Evolutionary conservation across 1,284 basidiomycete genomes (phyloP), one percentile per base, ranked within the genome.

Genomic region (Ceratobasidium sp.): DNA sequence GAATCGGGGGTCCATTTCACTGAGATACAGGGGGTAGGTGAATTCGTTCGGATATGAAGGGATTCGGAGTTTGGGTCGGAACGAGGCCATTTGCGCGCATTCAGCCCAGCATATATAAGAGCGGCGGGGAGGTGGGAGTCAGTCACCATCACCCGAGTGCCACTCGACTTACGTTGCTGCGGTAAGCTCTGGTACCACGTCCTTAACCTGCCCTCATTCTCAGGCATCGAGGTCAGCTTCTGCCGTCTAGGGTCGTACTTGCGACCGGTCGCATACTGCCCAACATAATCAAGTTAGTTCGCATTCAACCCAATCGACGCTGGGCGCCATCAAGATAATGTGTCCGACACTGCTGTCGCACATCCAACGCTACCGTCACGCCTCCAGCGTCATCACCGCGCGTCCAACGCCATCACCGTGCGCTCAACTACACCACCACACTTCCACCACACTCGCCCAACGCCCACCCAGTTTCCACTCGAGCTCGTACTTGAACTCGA

Each of bases 1-100:
- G 39, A 59, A 56, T 71, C 66, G 54, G 66, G 66, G 66, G 66
- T 41, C 66, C 66, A 71, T 71, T 51, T 56, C 54, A 71, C 66
- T 71, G 66, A 34, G 16, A 48, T 16, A 29, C 53, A 58, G 37
- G 66, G 39, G 59, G 11, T 62, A 58, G 29, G 24, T 31, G 24
- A 22, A 46, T 46, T 48, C 9, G 41, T 71, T 71, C 66, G 66
- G 65, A 54, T 11, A 48, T 37, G 19, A 41, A 22, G 37, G n/a
- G 19, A 34, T 64, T 64, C 62, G 62, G 46, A 49, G 62, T 64
- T 64, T 51, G 24, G n/a, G 11, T 43, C 1, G 34, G 29, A 51
- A 22, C n/a, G 51, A n/a, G 65, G 51, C 7, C 8, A 24, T 39
- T 41, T 24, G 54, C 66, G 56, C 66, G 54, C 54, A 49, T 71